Base-by-base conservation (phyloP, 805 yeast species). In the Lipomyces japonicus region DNA sequence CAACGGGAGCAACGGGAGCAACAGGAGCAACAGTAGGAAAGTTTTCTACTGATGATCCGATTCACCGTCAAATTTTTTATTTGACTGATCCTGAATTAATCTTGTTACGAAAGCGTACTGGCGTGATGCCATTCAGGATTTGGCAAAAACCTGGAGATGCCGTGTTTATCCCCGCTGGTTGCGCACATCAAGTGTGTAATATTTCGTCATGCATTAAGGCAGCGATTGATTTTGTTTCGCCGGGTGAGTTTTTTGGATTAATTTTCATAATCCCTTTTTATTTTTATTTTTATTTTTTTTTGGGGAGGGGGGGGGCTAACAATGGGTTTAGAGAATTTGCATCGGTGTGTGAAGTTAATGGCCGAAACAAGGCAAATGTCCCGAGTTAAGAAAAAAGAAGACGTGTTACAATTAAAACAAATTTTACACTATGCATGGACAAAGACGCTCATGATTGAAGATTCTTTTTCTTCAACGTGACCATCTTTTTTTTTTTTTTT, bases 101-200 rank as follows among this genome's bases (percentile, higher is more conserved):
- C 3, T 25, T 53, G 22, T 44, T 53, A 14, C 42, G 50, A n/a
- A 31, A 42, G 42, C 28, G 57, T 18, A 42, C 25, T 25, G 53
- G 53, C 9, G 48, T 53, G 3, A 16, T 39, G n/a, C 50, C 56
- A 16, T 47, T 35, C 35, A 24, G 56, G 6, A 41, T 53, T 22
- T 52, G 50, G 48, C 58, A 54, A 36, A 40, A 45, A n/a, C 53
- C 57, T 2, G 57, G 57, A n/a, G 58, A 54, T 38, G 55, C 54
- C 4, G 58, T 54, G 46, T 44, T 54, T 23, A 47, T 54, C 18
- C 58, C 58, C 7, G 58, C 58, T 9, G 58, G 58, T 4, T 54
- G 58, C 37, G 53, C 57, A 2, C 51, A 49, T 40, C 58, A 54
- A 26, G 58, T 50, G n/a, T 47, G 58, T 23, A 54, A 54, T 31